phyloP scores from a whole-genome alignment of 2,329 filamentous ascomycete species.

The Tolypocladium sp. region DNA sequence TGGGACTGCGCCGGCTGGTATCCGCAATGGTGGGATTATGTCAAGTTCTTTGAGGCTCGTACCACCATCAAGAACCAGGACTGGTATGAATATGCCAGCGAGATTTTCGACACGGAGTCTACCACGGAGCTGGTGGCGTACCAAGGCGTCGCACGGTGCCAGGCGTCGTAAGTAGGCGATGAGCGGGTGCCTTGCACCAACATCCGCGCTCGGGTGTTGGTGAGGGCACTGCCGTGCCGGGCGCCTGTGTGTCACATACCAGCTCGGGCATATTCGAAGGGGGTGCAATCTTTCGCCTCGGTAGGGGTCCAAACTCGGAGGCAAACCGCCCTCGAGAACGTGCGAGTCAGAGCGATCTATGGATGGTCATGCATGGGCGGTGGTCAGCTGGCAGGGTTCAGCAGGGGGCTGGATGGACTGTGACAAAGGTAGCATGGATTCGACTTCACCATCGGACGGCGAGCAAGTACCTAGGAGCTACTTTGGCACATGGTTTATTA shows the following conservation, averaged over 20 bases:
- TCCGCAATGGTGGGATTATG: slow-evolving; percentile 25
- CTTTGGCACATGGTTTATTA: slow-evolving; percentile 5
- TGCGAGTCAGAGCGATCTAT: neutral
- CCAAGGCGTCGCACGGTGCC: slow-evolving; percentile 19
- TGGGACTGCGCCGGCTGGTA: slow-evolving; percentile 23
- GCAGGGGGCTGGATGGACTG: neutral
- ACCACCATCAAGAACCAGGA: slow-evolving; percentile 16
- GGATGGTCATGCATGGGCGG: neutral
- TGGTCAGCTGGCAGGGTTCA: neutral
- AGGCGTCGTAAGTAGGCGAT: slow-evolving; percentile 7
- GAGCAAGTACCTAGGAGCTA: neutral
- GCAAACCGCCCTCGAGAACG: neutral
- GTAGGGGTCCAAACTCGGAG: neutral
- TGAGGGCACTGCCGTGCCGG: too few relatives aligned
- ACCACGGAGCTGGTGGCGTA: slow-evolving; percentile 18
- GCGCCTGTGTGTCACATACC: too few relatives aligned
- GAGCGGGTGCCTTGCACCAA: neutral
- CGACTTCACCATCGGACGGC: neutral
- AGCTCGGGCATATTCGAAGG: neutral
- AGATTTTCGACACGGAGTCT: slow-evolving; percentile 15
- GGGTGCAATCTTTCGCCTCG: neutral
- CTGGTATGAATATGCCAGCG: slow-evolving; percentile 20
- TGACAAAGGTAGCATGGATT: neutral
- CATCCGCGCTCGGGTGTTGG: neutral
- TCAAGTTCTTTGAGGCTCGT: slow-evolving; percentile 22